Evolutionary conservation across 768 basidiomycete species (phyloP), one percentile per base, ranked within the genome.

Genomic region (Russula sp.): DNA sequence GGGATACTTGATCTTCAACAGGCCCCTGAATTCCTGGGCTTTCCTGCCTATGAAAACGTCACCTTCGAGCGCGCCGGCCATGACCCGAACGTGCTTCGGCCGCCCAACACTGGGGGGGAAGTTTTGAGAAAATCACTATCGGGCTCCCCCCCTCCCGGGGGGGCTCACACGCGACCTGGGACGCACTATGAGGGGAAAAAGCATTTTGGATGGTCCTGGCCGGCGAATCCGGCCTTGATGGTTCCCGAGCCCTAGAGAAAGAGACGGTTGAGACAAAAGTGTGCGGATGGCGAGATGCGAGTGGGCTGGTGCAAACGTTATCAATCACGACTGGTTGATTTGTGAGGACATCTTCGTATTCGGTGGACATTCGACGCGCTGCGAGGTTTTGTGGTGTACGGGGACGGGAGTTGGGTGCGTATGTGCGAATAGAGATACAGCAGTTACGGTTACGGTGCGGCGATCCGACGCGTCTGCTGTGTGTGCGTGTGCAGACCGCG

Each of bases 281-380:
- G 66, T 16, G 59, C 36, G 45, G 58, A 16, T 8, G 14, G n/a
- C 53, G 56, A 47, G 58, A 61, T 61, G 65, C 43, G 53, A 11
- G n/a, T 22, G 25, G 42, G 35, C 35, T 34, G 14, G 32, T 48
- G 78, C 87, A 67, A 66, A 96, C 95, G 77, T 98, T 98, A 80
- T 98, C 96, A 70, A 98, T 97, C 66, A 98, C 96, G 61, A 98
- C 94, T 6, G 96, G 96, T 75, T 98, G 96, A 78, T 98, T 98
- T 61, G 95, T 96, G 73, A 97, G 83, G 67, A 93, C 91, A 73
- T 93, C 91, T 73, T 93, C 91, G 75, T 85, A 93, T 77, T 93
- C 91, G 58, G 86, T 82, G 65, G 87, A 86, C 91, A 93, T 93
- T 56, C 62, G 55, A 20, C 39, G 51, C 34, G 41, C 29, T 41